Evolutionary conservation across 2,329 filamentous ascomycete species (phyloP), one percentile per base, ranked within the genome.

Genomic region (Dryadomyces quercus-mongolicae): DNA sequence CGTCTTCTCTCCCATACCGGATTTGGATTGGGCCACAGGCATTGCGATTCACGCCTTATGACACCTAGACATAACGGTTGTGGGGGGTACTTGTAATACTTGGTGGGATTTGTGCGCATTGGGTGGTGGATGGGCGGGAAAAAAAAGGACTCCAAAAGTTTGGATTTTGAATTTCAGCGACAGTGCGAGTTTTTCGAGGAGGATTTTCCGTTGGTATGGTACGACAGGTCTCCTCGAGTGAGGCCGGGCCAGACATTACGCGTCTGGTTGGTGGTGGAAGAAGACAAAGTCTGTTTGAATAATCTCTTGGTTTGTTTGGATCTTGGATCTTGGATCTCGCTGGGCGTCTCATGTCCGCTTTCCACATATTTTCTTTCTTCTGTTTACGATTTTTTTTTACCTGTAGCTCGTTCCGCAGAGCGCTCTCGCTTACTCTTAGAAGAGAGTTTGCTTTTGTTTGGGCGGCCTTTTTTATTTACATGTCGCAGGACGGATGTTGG

Each of bases 71-170:
- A 42, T 42, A 15, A 31, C 38, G 38, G 42, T 18, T 44, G 42
- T 20, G 16, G 42, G n/a, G 42, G 18, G 15, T 40, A 40, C 10
- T 18, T 52, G 50, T 52, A 52, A 45, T 52, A 52, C 18, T 52
- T 42, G 38, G 38, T 50, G 49, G 50, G 50, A 36, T 52, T 20
- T 46, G 8, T 52, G 25, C 38, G 40, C 50, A 45, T 51, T 34
- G 50, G 42, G 12, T 7, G 42, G 42, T 36, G 49, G 25, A 21
- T 22, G 50, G 22, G 22, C 18, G 21, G 21, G 25, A 44, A 43
- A 51, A 45, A 21, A 36, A 36, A 18, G 50, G 40, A 21, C 42
- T 52, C 50, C 50, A 52, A 52, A 52, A 52, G 50, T 52, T 52
- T 52, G 50, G 50, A 36, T 13, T n/a, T n/a, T 13, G 16, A 42